These are phyloP conservation scores for Tardiomyces digboiensis DNA, from an alignment of 1,139 yeast genomes.

Conservation along the genomic window DNA sequence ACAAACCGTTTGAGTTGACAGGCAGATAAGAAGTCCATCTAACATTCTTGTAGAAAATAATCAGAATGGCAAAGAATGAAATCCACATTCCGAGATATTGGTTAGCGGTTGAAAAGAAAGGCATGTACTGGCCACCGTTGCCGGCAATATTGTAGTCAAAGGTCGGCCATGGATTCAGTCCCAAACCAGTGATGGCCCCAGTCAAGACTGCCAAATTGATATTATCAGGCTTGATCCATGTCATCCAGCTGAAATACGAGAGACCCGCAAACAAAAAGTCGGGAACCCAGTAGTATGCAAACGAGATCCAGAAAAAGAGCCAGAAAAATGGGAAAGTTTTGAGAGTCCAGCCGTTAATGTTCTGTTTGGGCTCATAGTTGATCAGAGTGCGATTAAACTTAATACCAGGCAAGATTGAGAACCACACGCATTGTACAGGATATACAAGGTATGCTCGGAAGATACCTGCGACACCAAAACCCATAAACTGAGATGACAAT, in stretches of 20 bases:
- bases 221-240: conserved; percentile 22
- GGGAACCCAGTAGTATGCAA: conserved; percentile 29
- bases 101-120: conserved; percentile 34
- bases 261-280: conserved; percentile 14
- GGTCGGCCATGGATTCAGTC: conserved; percentile 38
- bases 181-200: conserved; percentile 41
- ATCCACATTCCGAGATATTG: conserved; percentile 27
- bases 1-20: conserved; percentile 34
- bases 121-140: conserved; percentile 34
- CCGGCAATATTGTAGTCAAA: conserved; percentile 40
- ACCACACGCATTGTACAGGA: conserved; percentile 33
- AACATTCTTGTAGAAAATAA: conserved; percentile 29
- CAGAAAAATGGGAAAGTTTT: conserved; percentile 22
- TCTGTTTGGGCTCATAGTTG: conserved; percentile 21
- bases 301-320: conserved; percentile 27
- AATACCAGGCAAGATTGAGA: conserved; percentile 30
- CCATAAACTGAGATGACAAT: conserved; percentile 46
- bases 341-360: conserved; percentile 36
- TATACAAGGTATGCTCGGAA: conserved; percentile 29
- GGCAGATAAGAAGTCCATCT: conserved; percentile 40
- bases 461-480: conserved; percentile 50
- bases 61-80: conserved; percentile 32
- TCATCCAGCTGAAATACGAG: conserved; percentile 15
- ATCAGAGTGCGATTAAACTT: conserved; percentile 24
- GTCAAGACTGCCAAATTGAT: conserved; percentile 41